Evolutionary conservation across 352 stramenopile genomes (phyloP), one percentile per base, ranked within the genome.

Genomic region (Phytopythium kandeliae): DNA sequence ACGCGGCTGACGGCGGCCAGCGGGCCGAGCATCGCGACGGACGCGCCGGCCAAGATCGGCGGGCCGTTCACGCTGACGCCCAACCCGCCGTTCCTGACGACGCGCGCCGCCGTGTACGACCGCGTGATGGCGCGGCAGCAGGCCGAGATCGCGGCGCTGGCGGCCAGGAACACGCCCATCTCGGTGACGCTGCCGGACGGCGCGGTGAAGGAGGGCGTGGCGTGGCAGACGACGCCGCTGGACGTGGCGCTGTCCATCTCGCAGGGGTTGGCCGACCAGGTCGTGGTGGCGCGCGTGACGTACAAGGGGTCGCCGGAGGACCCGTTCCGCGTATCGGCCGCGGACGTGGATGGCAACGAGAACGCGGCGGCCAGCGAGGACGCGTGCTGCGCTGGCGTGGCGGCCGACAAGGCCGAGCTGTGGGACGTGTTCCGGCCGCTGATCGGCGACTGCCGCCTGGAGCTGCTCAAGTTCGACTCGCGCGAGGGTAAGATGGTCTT

Each of bases 391-490:
- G 70, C 69, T n/a, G 66, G 65, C n/a, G 66, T 77, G 38, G 61
- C 70, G 11, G 15, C n/a, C 45, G 60, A 66, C 52, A 67, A 86
- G 44, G 66, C 72, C 17, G 76, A 98, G 67, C 76, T 99, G 22
- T 99, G 96, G 96, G 97, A 99, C 74, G 85, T 99, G 47, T 97
- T 86, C 49, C 87, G 97, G 16, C 96, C 96, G 19, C 77, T 99
- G 16, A 97, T 99, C 44, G 97, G 97, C 45, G 86, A 96, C 69
- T 98, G 94, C 55, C 89, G 90, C 54, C 72, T 99, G 37, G 84
- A 98, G 67, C 81, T 99, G 58, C 81, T 99, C 48, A 99, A 99
- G 75, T 99, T 99, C 69, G 93, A 98, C 35, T 95, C 98, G 58
- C 72, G 83, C 19, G 96, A 99, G 53, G 96, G 95, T 16, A 92